Evolutionary conservation across 225 moss, liverwort and hornwort species (phyloP).

Genomic region (Sphagnum tenellum): DNA sequence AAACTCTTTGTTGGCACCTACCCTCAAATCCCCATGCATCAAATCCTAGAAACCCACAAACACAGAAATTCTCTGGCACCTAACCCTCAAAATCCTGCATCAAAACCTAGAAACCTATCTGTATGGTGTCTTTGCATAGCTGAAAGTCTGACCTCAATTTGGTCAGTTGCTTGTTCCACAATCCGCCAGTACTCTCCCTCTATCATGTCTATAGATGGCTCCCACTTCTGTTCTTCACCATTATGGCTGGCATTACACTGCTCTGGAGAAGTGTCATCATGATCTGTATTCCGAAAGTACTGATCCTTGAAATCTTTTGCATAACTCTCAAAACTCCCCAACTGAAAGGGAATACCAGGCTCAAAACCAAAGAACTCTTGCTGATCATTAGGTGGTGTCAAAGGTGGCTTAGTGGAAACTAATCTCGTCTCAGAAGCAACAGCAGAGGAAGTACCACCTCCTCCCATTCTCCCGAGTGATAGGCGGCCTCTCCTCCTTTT

Average conservation of each 20-base stretch:
- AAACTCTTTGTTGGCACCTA: too few species aligned
- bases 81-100: too few species aligned
- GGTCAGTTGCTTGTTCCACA: constrained; percentile 84
- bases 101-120: too few species aligned
- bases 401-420: neutral
- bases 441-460: constrained; percentile 3
- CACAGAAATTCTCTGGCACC: too few species aligned
- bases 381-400: constrained; percentile 25
- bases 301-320: constrained; percentile 82
- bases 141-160: constrained; percentile 60
- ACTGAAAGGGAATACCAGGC: constrained; percentile 73
- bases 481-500: constrained; percentile 56
- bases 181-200: constrained; percentile 99
- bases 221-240: constrained; percentile 9
- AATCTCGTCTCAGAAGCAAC: neutral
- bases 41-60: too few species aligned
- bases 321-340: constrained; percentile 72
- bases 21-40: too few species aligned
- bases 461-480: constrained; percentile 9
- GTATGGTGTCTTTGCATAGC: too few species aligned
- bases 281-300: constrained; percentile 36
- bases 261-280: constrained; percentile 14
- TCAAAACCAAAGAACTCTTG: constrained; percentile 89
- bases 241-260: neutral
- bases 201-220: constrained; percentile 71